Evolutionary conservation across 345 rosid genomes (phyloP), one percentile per base, ranked within the genome.

Genomic region (Eucalyptus pumila): DNA sequence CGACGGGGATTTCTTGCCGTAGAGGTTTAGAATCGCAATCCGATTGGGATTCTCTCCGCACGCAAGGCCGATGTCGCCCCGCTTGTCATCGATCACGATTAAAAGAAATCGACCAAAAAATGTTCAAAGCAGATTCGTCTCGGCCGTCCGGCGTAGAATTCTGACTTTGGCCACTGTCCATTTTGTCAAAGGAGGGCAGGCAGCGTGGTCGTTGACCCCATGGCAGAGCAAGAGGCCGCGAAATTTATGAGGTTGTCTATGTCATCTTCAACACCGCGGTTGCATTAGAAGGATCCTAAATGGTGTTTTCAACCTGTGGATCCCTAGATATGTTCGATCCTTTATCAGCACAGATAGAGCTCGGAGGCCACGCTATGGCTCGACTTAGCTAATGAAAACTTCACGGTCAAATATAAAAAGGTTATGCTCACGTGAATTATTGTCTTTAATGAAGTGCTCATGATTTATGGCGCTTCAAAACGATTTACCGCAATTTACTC

Each of bases 401-500:
- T 19, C 45, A 10, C 4, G 6, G 40, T 72, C 4, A 1, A 72
- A 9, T 72, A 9, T 72, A 1, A 34, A 1, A 34, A 72, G 26
- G 26, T 19, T 19, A 14, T 72, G 81, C 44, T 72, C 6, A 12
- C 14, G 0, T 37, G 81, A 72, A 72, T 17, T 34, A 72, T 72
- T 19, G 14, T 17, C 26, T 34, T 72, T 34, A 37, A 19, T 9
- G 26, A 72, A 72, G 45, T 2, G 3, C 5, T 19, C 23, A 40
- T 21, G 30, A 37, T 76, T 37, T 2, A 6, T 5, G 8, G 1
- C 7, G 2, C 27, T 10, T 72, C 11, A 9, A 34, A 69, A 6
- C 3, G 3, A 34, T 69, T 34, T 1, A 1, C 7, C 0, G 11
- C 2, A 23, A 37, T 40, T 72, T 37, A 34, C 0, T 40, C 1